Conservation (phyloP, 179 eudicot genomes). For the Amaranthus tricolor region DNA sequence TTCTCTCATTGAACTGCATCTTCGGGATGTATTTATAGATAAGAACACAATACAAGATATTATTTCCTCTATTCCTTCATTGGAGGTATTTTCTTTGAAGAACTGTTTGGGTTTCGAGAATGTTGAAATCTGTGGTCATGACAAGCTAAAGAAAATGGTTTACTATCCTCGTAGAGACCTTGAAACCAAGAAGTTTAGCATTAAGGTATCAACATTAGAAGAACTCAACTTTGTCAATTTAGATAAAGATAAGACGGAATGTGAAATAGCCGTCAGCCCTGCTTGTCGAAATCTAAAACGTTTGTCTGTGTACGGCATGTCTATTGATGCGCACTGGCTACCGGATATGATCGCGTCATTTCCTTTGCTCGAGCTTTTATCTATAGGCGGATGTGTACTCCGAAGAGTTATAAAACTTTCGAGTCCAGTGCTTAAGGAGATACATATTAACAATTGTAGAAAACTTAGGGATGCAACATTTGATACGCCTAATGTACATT, state of each 20-base stretch:
- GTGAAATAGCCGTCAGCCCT: conserved; percentile 9
- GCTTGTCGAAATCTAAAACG: conserved; percentile 21
- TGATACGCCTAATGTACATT: conserved; percentile 21
- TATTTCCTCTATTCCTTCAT: conserved; percentile 13
- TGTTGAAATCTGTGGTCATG: conserved; percentile 18
- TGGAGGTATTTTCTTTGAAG: conserved; percentile 19
- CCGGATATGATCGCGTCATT: conserved; percentile 13
- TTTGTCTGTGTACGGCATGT: conserved; percentile 20
- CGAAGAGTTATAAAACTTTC: conserved; percentile 21
- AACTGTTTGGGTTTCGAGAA: conserved; percentile 16
- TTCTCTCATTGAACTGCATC: conserved; percentile 20
- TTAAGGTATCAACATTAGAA: conserved; percentile 18
- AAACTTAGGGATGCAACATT: conserved; percentile 17
- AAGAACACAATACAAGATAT: conserved; percentile 20
- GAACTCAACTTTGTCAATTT: conserved; percentile 17
- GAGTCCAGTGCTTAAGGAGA: conserved; percentile 19
- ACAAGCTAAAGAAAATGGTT: conserved; percentile 18
- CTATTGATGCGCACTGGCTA: conserved; percentile 12
- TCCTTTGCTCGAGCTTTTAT: conserved; percentile 26
- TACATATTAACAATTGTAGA: conserved; percentile 8
- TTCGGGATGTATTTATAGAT: conserved; percentile 16
- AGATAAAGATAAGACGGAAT: background rate
- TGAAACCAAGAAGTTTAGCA: conserved; percentile 7
- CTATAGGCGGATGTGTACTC: conserved; percentile 14
- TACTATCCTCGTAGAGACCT: conserved; percentile 3